Conservation (phyloP, 805 yeast genomes). For the Kuraishia capsulata region DNA sequence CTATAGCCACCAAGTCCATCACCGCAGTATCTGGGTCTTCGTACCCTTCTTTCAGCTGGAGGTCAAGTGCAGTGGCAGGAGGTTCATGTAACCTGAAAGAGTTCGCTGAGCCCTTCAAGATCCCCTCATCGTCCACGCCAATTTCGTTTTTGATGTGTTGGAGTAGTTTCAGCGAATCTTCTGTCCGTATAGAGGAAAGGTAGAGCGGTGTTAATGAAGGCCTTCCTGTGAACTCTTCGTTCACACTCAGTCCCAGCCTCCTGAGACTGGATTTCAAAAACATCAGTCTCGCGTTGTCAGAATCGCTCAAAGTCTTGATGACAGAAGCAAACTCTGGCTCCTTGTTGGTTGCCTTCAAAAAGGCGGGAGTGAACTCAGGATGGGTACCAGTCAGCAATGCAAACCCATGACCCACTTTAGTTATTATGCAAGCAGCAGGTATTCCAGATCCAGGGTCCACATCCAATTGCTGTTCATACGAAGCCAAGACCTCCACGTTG, state of each 20-base stretch:
- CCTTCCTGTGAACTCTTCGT: slow-evolving; percentile 33
- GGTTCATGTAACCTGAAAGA: slow-evolving; percentile 41
- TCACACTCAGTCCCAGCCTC: slow-evolving; percentile 64
- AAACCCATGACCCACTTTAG: slow-evolving; percentile 60
- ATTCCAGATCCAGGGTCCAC: slow-evolving; percentile 24
- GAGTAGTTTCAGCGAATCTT: slow-evolving; percentile 22
- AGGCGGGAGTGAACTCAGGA: slow-evolving; percentile 60
- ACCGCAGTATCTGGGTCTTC: slow-evolving; percentile 48
- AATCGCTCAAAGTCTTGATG: slow-evolving; percentile 27
- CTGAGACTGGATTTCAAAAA: slow-evolving; percentile 51
- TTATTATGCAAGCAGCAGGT: slow-evolving; percentile 60
- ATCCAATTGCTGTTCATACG: slow-evolving; percentile 47
- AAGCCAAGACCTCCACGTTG: slow-evolving; percentile 66
- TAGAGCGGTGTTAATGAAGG: slow-evolving; percentile 68
- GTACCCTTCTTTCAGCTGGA: slow-evolving; percentile 18
- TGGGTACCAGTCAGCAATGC: slow-evolving; percentile 81
- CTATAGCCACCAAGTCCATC: slow-evolving; percentile 45
- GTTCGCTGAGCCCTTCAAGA: slow-evolving; percentile 46
- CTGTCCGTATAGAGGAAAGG: slow-evolving; percentile 32
- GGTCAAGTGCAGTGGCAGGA: slow-evolving; percentile 14
- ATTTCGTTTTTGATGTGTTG: slow-evolving; percentile 18
- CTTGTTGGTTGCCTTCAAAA: slow-evolving; percentile 15
- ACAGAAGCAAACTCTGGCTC: slow-evolving; percentile 24
- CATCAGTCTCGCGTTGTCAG: slow-evolving; percentile 38
- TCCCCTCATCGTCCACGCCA: slow-evolving; percentile 28